Evolutionary conservation across 163 green algal species (phyloP), one percentile per base, ranked within the genome.

Genomic region (Scenedesmus sp.): DNA sequence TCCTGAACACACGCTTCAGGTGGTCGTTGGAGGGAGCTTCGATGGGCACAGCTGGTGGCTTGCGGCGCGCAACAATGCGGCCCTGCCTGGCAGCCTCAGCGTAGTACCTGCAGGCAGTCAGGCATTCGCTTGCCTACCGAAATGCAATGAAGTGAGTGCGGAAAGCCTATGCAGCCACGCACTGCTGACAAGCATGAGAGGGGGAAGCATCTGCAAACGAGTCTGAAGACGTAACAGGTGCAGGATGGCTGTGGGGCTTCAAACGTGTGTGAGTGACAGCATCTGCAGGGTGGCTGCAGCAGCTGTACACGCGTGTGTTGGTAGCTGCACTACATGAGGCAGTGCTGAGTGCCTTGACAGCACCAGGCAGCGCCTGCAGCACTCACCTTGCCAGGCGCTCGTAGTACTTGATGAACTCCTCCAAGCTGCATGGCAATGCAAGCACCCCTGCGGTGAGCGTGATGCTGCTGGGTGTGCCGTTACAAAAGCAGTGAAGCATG

Each of bases 341-440:
- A n/a, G n/a, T n/a, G n/a, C n/a, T n/a, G n/a, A n/a, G n/a, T n/a
- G n/a, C n/a, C n/a, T 78, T 33, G 30, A 24, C 20, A 24, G 20
- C 0, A 15, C 65, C 65, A 37, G 30, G 12, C 65, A 78, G 12
- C 16, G 65, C 30, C 65, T 33, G 65, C 65, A 56, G 49, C 49
- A 56, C 88, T 42, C 33, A 92, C 88, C 81, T 84, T 15, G 88
- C 88, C 26, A 92, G 44, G 24, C 88, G 56, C 53, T 92, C 33
- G 46, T 89, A 92, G 88, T 92, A 92, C 37, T 84, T 82, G 37
- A 86, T 51, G 43, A 92, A 92, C 20, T 92, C 89, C 35, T 81
- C 82, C n/a, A 92, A 20, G 70, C 33, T 76, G 65, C 65, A 76
- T 6, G 40, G 30, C 65, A 76, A 20, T 35, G 4, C 16, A 1